A percentile compares a stretch with the other conserved stretches of the same genome.
These are phyloP conservation scores for Petunia hybrid DNA, from an alignment of 305 asterid species.

Conservation along the genomic window DNA sequence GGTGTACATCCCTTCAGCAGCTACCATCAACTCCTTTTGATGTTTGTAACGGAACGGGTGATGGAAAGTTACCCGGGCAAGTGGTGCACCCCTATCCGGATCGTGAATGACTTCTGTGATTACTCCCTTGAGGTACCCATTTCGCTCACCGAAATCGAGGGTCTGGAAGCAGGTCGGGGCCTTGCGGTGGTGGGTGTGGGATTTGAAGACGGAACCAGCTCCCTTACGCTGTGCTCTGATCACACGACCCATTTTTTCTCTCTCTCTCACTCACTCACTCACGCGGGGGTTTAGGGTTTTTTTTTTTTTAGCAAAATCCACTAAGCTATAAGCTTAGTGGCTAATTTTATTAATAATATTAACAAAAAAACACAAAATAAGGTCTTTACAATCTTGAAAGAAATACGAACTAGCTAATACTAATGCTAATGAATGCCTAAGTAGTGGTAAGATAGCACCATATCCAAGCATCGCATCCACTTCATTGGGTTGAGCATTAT, in stretches of 20 bases:
- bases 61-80: constrained; percentile 87
- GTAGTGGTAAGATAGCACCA: no score
- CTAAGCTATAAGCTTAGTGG: no score
- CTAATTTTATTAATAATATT: no score
- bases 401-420: no score
- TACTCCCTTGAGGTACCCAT: constrained; percentile 90
- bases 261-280: no score
- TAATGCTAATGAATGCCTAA: no score
- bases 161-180: constrained; percentile 91
- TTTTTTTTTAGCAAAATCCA: no score
- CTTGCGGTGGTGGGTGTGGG: constrained; percentile 94
- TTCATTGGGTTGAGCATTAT: no score
- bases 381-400: no score
- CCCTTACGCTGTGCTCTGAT: constrained; percentile 98
- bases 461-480: no score
- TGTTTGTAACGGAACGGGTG: constrained; percentile 90
- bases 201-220: constrained; percentile 87
- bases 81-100: constrained; percentile 95
- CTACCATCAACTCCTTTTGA: constrained; percentile 95
- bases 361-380: no score
- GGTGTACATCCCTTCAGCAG: constrained; percentile 91
- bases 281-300: no score
- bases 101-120: constrained; percentile 88
- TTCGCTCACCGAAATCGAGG: constrained; percentile 93
- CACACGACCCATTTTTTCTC: constrained; percentile 78